Evolutionary conservation across 345 rosid genomes (phyloP).

Genomic region (Heritiera fomes): DNA sequence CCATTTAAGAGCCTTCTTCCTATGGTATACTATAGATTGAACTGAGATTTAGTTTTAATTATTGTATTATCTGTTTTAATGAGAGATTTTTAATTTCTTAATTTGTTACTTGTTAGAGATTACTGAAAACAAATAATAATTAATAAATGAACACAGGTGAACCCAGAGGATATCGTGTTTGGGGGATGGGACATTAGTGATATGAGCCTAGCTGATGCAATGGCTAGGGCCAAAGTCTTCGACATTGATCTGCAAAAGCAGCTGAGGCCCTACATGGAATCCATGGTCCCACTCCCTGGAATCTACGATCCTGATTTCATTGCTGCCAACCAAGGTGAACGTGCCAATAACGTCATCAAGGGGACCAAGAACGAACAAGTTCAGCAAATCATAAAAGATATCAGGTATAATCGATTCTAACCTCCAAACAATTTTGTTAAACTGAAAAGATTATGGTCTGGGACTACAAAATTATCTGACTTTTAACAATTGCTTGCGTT

Average conservation of each 20-base stretch:
- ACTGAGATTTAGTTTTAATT: neutral
- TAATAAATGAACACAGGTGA: constrained; percentile 48
- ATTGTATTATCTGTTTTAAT: too few species aligned
- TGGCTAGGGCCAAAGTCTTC: constrained; percentile 87
- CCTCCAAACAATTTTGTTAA: neutral
- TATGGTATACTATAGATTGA: constrained; percentile 48
- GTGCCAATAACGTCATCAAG: constrained; percentile 83
- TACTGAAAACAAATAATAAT: neutral
- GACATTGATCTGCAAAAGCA: constrained; percentile 95
- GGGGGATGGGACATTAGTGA: constrained; percentile 99
- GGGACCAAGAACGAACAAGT: constrained; percentile 91
- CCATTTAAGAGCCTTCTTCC: constrained; percentile 98
- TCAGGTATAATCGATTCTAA: constrained; percentile 50
- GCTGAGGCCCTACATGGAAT: constrained; percentile 93
- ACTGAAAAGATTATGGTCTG: neutral
- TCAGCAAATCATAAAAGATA: constrained; percentile 74
- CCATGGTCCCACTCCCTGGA: constrained; percentile 91
- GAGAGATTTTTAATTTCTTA: neutral
- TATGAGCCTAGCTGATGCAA: constrained; percentile 97
- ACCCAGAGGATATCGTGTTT: constrained; percentile 87
- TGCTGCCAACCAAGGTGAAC: constrained; percentile 92
- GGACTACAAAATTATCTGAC: neutral
- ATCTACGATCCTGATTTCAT: constrained; percentile 90
- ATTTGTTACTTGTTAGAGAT: neutral
- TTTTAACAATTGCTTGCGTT: constrained; percentile 10